Evolutionary conservation across 305 asterid genomes (phyloP).

Genomic region (Stenogyne calaminthoides): DNA sequence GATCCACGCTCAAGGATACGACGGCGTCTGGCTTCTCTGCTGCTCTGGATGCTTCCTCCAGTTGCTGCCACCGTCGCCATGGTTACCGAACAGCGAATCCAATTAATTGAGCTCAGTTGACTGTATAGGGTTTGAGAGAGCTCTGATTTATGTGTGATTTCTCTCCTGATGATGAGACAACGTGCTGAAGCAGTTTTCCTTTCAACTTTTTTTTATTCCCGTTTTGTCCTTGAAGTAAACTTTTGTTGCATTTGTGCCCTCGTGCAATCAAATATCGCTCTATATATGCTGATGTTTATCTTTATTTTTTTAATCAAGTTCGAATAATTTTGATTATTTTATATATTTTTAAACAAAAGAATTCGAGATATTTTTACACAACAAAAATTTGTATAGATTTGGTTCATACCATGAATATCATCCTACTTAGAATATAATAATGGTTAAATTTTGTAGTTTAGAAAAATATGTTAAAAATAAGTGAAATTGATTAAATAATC

Average conservation of each 20-base stretch:
- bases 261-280: no score
- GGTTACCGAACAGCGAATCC: constrained; percentile 21
- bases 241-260: neutral
- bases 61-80: constrained; percentile 44
- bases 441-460: no score
- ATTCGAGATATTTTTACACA: no score
- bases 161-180: constrained; percentile 3
- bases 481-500: no score
- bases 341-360: no score
- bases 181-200: constrained; percentile 22
- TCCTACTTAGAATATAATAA: no score
- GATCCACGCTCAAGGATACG: constrained; percentile 74
- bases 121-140: neutral
- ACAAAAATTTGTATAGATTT: no score
- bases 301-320: no score
- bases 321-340: neutral
- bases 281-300: no score
- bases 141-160: neutral
- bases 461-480: no score
- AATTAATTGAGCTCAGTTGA: constrained; percentile 24
- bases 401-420: no score
- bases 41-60: constrained; percentile 28
- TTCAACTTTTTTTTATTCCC: constrained; percentile 9
- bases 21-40: constrained; percentile 76
- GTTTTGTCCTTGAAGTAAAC: constrained; percentile 20